A percentile compares a stretch with the other conserved stretches of the same genome.
Evolutionary conservation across 768 basidiomycete genomes (phyloP).

Genomic region (Phlebiopsis gigantea): DNA sequence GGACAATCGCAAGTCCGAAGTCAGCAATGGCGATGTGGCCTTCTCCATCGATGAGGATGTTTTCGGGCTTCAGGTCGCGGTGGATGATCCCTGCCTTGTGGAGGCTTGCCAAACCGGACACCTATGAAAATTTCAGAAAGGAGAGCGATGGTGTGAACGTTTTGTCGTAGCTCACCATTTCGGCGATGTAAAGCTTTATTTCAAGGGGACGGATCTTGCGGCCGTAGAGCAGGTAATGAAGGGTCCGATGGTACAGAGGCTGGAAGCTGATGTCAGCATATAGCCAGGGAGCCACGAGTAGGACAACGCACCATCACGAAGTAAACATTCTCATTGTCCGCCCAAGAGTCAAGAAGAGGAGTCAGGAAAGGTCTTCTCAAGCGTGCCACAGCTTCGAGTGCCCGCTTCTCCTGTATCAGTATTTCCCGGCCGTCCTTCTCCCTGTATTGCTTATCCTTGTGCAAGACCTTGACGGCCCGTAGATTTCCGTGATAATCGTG

Average conservation of each 20-base stretch:
- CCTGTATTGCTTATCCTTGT: conserved; percentile 9
- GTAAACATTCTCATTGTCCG: conserved; percentile 9
- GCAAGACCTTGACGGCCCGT: conserved; percentile 9
- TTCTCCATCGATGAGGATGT: conserved; percentile 36
- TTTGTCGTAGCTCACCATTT: conserved; percentile 10
- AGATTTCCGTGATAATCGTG: background rate
- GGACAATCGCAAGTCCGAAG: conserved; percentile 32
- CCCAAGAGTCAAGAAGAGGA: conserved; percentile 11
- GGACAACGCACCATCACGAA: conserved; percentile 11
- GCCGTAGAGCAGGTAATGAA: background rate
- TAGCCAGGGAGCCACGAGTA: no score
- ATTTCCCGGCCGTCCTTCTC: background rate
- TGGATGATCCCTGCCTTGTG: conserved; percentile 33
- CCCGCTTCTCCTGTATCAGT: conserved; percentile 5
- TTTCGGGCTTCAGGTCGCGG: conserved; percentile 47
- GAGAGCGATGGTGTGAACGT: background rate
- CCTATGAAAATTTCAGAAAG: background rate
- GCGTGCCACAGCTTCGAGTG: background rate
- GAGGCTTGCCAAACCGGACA: conserved; percentile 23
- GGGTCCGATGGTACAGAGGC: background rate
- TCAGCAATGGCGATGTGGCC: conserved; percentile 35
- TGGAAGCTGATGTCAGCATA: background rate
- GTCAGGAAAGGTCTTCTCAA: background rate
- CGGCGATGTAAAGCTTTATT: conserved; percentile 8
- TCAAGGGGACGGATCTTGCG: background rate